Base-by-base conservation (phyloP, 2,329 filamentous ascomycete genomes). In the Aureobasidium namibiae region DNA sequence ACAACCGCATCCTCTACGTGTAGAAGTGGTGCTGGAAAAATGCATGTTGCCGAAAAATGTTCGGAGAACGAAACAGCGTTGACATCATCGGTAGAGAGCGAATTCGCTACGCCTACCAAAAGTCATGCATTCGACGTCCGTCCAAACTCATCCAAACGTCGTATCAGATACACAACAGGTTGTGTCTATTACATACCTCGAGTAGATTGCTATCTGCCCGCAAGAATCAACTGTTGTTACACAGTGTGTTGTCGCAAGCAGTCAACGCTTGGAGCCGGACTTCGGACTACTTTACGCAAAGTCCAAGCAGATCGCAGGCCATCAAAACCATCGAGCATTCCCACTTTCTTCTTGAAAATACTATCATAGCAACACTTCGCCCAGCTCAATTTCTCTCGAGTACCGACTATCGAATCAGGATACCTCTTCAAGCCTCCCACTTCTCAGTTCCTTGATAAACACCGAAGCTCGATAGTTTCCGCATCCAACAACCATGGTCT, bases 401-500 rank as follows among this genome's bases (percentile, higher is more conserved):
- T n/a, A n/a, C n/a, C n/a, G n/a, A n/a, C 29, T 7, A 54, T 45
- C 23, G 26, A 23, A 4, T 29, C 9, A 29, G 26, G 26, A 29
- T 5, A 29, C 26, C 4, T 29, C 26, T 9, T 29, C 26, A n/a
- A n/a, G n/a, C n/a, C n/a, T n/a, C n/a, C n/a, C n/a, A n/a, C n/a
- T n/a, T n/a, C n/a, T n/a, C n/a, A n/a, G n/a, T n/a, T n/a, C n/a
- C n/a, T 9, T 29, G 4, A 29, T 14, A 44, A 4, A 42, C 18
- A 42, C 18, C 18, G 18, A n/a, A 38, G 18, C 5, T 3, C 13
- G 26, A 39, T n/a, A 16, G 23, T 21, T 33, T 21, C 23, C 23
- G 18, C 21, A 14, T 21, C 24, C 14, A 29, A 29, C 26, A 67
- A 67, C 39, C 26, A 74, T 75, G 73, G 67, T 69, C 46, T 67